A percentile compares a stretch with the other conserved stretches of the same genome.
Conservation (phyloP, 352 stramenopile species). For the Saprolegnia parasitica region DNA sequence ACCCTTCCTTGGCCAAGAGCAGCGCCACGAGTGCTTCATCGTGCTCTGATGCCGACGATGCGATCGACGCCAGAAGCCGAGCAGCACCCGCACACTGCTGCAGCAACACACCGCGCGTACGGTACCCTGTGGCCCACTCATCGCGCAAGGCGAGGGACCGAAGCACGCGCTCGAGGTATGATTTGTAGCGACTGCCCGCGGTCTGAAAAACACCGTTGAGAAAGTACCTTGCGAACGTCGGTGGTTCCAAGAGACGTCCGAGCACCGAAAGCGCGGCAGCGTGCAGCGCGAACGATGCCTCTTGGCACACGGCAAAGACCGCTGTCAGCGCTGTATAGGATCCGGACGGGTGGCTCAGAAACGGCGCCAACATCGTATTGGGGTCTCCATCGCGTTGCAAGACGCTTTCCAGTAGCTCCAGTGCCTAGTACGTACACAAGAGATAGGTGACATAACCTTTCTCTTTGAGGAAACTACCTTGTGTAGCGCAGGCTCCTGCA, state of each 20-base stretch:
- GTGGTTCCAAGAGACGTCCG: not conserved
- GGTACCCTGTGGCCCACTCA: not conserved
- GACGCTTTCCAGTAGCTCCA: not conserved
- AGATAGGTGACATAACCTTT: not conserved
- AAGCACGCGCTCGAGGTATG: not conserved
- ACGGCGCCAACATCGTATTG: too few species aligned
- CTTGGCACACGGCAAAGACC: not conserved
- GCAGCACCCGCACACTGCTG: not conserved
- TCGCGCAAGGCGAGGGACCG: not conserved
- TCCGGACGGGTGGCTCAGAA: too few species aligned
- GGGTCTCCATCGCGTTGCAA: not conserved
- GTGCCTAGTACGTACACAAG: not conserved
- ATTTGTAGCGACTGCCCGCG: not conserved
- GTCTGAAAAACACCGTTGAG: not conserved
- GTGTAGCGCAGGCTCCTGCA: too few species aligned
- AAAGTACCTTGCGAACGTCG: not conserved
- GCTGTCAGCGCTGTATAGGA: too few species aligned
- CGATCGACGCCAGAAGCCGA: not conserved
- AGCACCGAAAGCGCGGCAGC: not conserved
- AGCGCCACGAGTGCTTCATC: not conserved
- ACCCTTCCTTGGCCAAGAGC: not conserved
- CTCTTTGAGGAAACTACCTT: not conserved
- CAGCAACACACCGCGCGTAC: not conserved
- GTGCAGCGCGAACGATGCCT: not conserved
- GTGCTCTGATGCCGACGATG: too few species aligned